These are phyloP conservation scores for Cytospora chrysosperma DNA, from an alignment of 2,329 filamentous ascomycete genomes.

Conservation along the genomic window DNA sequence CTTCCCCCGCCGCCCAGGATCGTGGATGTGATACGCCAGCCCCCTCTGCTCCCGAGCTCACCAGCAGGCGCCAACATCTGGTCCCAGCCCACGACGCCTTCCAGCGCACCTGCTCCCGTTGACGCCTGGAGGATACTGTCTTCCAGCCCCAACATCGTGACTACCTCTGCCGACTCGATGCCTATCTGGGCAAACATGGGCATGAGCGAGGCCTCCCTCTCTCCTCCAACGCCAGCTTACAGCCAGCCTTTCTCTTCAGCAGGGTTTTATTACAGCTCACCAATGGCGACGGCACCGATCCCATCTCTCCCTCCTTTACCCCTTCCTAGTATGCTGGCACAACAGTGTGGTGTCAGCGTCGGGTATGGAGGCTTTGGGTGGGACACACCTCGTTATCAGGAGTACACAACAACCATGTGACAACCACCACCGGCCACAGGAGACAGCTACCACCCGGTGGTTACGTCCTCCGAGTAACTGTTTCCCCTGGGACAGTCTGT, in stretches of 20 bases:
- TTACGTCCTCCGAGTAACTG: conserved; percentile 45
- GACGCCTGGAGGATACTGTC: conserved; percentile 90
- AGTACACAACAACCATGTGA: conserved; percentile 88
- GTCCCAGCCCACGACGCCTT: conserved; percentile 68
- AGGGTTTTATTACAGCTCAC: conserved; percentile 76
- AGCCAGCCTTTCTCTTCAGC: conserved; percentile 75
- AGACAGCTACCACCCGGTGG: conserved; percentile 45
- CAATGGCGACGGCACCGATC: conserved; percentile 71
- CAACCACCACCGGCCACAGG: conserved; percentile 53
- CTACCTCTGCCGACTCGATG: conserved; percentile 65
- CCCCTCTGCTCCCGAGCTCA: conserved; percentile 81
- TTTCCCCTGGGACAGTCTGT: conserved; percentile 28
- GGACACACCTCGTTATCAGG: conserved; percentile 69
- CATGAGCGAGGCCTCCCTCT: conserved; percentile 72
- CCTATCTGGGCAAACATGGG: conserved; percentile 78
- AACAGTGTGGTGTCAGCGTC: conserved; percentile 78
- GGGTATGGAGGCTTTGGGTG: conserved; percentile 80
- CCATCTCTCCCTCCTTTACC: conserved; percentile 60
- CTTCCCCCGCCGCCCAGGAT: conserved; percentile 84
- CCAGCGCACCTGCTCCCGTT: conserved; percentile 66
- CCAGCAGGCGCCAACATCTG: conserved; percentile 74
- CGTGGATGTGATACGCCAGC: conserved; percentile 84
- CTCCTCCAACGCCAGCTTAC: conserved; percentile 71
- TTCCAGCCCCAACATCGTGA: conserved; percentile 79
- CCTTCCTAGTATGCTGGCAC: conserved; percentile 81